Base-by-base conservation (phyloP, 768 basidiomycete genomes). In the Lactarius pseudohatsudake region DNA sequence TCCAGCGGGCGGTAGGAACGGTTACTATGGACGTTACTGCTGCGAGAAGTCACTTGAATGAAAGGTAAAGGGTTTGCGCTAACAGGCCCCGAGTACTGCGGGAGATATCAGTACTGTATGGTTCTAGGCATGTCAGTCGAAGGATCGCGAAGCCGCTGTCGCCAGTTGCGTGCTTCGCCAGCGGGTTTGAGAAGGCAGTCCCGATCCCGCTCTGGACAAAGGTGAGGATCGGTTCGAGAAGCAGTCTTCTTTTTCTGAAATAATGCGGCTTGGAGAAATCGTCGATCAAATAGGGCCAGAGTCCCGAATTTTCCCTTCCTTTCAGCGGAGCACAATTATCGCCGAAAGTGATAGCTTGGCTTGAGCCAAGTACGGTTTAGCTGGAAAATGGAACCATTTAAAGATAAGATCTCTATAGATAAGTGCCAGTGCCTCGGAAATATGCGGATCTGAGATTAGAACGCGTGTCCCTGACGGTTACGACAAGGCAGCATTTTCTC, bases 151-250 rank as follows among this genome's bases (percentile, higher is more conserved):
- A 50, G 22, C 10, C 11, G n/a, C 10, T 13, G 10, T 47, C n/a
- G 9, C 45, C 45, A 47, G 20, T 59, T 40, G n/a, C 11, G 16
- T 22, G 64, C 36, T 64, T 64, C 22, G 8, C 15, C 15, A 57
- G 32, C 40, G 3, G 45, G 20, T 22, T 30, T 64, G 32, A 59
- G 38, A 59, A 28, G 20, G 34, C 6, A 64, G 30, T 13, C 18
- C 64, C 41, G 64, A 50, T 65, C 59, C 40, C 41, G 59, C 41
- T 55, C 64, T 65, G 41, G 53, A 57, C 6, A 20, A 28, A 20
- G 38, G 57, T 40, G 61, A 62, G 61, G 57, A 66, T 66, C 65
- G 30, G 57, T 62, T 30, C 50, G 58, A 53, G 65, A 66, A 62
- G 56, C 56, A 5, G 4, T 7, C 38, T 38, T 16, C 3, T 26